Conservation (phyloP, 192 early-diverging fungal genomes). For the Coemansia sp. region DNA sequence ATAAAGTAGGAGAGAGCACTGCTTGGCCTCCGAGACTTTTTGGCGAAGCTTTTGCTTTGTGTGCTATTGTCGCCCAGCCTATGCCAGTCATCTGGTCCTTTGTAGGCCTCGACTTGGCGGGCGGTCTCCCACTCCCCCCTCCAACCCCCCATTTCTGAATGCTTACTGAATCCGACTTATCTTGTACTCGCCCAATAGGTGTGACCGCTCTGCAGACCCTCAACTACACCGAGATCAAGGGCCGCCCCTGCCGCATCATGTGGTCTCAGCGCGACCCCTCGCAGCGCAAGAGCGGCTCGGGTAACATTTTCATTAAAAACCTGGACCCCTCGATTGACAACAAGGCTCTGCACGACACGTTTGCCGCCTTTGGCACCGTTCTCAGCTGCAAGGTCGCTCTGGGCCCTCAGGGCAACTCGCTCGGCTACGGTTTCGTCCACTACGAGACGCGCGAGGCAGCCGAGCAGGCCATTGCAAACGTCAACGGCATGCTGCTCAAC, state of each 20-base stretch:
- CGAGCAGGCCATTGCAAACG: slow-evolving; percentile 93
- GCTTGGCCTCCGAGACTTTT: neutral
- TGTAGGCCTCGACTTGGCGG: neutral
- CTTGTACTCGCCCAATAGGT: slow-evolving; percentile 28
- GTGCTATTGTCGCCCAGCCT: neutral
- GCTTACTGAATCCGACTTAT: neutral
- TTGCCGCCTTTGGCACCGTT: slow-evolving; percentile 96
- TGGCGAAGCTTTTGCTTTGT: neutral
- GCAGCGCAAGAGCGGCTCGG: slow-evolving; percentile 84
- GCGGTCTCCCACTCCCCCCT: too few species aligned
- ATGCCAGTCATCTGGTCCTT: neutral
- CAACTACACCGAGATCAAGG: slow-evolving; percentile 97
- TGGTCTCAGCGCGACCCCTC: slow-evolving; percentile 99
- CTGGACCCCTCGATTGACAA: slow-evolving; percentile 96
- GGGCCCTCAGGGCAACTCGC: slow-evolving; percentile 74
- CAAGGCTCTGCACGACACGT: slow-evolving; percentile 99
- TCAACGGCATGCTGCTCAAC: slow-evolving; percentile 99
- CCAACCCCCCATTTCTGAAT: neutral
- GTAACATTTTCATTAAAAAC: slow-evolving; percentile 99
- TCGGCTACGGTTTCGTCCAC: slow-evolving; percentile 99
- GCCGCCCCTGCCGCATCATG: slow-evolving; percentile 98
- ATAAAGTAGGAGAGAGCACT: neutral
- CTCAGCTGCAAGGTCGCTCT: slow-evolving; percentile 96
- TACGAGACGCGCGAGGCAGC: slow-evolving; percentile 95
- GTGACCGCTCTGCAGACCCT: slow-evolving; percentile 91